phyloP scores from a whole-genome alignment of 2,329 filamentous ascomycete species.

The Fusarium tupiense region DNA sequence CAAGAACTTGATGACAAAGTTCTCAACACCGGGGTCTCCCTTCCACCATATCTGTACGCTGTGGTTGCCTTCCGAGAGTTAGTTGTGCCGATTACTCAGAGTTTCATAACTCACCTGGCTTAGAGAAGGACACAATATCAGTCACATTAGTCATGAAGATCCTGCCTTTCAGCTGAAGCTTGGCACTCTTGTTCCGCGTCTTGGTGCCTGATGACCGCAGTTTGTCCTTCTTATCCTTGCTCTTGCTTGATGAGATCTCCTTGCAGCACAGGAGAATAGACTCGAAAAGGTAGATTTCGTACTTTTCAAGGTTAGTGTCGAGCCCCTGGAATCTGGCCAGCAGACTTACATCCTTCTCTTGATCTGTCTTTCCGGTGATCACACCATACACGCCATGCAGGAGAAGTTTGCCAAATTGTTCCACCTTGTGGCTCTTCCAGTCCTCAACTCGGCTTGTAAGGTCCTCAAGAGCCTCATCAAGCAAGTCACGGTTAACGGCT shows the following conservation, averaged over 20 bases:
- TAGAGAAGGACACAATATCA: slow-evolving; percentile 86
- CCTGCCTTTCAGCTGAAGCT: slow-evolving; percentile 92
- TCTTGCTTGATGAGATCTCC: slow-evolving; percentile 87
- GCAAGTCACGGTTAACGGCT: slow-evolving; percentile 87
- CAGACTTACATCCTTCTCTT: slow-evolving; percentile 83
- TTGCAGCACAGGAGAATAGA: slow-evolving; percentile 97
- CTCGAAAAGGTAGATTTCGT: slow-evolving; percentile 97
- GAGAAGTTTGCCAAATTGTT: slow-evolving; percentile 89
- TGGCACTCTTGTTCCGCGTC: slow-evolving; percentile 72
- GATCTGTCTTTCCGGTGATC: slow-evolving; percentile 86
- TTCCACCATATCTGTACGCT: slow-evolving; percentile 99
- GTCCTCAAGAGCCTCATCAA: slow-evolving; percentile 85
- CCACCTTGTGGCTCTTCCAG: slow-evolving; percentile 93
- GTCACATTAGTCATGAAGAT: slow-evolving; percentile 99
- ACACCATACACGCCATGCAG: slow-evolving; percentile 92
- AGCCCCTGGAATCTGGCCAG: slow-evolving; percentile 41
- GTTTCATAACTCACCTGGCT: slow-evolving; percentile 73
- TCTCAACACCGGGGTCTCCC: slow-evolving; percentile 93
- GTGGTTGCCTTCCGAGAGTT: slow-evolving; percentile 75
- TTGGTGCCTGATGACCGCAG: slow-evolving; percentile 66
- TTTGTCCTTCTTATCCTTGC: slow-evolving; percentile 79
- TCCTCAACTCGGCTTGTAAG: slow-evolving; percentile 87
- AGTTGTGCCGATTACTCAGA: slow-evolving; percentile 21
- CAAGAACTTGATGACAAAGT: slow-evolving; percentile 92
- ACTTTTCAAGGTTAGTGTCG: slow-evolving; percentile 62